phyloP scores from a whole-genome alignment of 78 protist species.

The Polysphondylium violaceum region DNA sequence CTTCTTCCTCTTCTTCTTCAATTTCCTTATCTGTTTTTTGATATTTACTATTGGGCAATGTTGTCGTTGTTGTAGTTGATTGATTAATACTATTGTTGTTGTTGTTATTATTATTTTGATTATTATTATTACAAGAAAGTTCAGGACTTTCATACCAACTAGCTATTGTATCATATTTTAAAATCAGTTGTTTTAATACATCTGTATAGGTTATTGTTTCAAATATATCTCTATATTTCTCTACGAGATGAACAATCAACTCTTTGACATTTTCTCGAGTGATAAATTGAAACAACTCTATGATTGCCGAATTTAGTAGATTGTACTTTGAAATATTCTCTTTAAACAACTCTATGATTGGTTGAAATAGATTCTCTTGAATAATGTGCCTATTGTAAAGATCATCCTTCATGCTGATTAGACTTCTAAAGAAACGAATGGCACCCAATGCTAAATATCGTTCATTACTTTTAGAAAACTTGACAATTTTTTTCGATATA shows the following conservation, averaged over 20 bases:
- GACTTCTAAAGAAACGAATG: conserved; percentile 72
- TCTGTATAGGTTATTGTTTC: conserved; percentile 68
- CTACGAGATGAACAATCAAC: conserved; percentile 66
- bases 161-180: conserved; percentile 69
- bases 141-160: conserved; percentile 37
- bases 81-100: background rate
- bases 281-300: conserved; percentile 84
- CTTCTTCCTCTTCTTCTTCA: conserved; percentile 53
- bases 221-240: conserved; percentile 36
- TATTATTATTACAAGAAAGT: conserved; percentile 21
- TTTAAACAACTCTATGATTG: conserved; percentile 61
- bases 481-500: conserved; percentile 53
- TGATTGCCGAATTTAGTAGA: conserved; percentile 83
- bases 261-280: conserved; percentile 73
- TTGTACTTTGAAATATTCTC: conserved; percentile 76
- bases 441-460: conserved; percentile 71
- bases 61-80: background rate
- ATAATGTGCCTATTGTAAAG: conserved; percentile 79
- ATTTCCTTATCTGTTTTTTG: conserved; percentile 40
- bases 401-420: conserved; percentile 80
- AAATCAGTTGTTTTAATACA: conserved; percentile 54
- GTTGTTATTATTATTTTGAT: background rate
- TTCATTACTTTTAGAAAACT: conserved; percentile 42
- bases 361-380: conserved; percentile 73
- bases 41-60: background rate